These are phyloP conservation scores for Dacryopinax spathularia DNA, from an alignment of 768 basidiomycete species.

Conservation along the genomic window DNA sequence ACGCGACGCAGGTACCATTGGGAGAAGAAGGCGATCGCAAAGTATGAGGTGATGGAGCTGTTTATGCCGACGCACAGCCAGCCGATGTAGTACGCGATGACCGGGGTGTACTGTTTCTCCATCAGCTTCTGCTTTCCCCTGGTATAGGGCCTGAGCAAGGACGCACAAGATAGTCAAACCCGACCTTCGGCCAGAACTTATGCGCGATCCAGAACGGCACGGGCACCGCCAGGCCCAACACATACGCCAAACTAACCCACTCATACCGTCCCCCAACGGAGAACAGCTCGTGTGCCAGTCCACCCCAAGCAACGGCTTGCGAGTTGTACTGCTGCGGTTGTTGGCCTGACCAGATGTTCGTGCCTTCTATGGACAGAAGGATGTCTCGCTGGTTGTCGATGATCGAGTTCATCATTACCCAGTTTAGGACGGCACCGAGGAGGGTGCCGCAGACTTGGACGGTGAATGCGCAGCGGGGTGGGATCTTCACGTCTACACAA, in stretches of 20 bases:
- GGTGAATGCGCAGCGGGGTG: conserved; percentile 48
- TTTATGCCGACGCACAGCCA: conserved; percentile 46
- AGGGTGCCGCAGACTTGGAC: conserved; percentile 45
- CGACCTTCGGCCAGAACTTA: conserved; percentile 32
- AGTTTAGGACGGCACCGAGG: conserved; percentile 32
- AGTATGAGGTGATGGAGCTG: conserved; percentile 34
- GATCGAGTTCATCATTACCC: conserved; percentile 49
- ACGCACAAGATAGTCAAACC: conserved; percentile 29
- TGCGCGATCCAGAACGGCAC: conserved; percentile 42
- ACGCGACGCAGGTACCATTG: conserved; percentile 25
- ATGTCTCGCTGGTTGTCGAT: conserved; percentile 38
- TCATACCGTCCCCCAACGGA: conserved; percentile 35
- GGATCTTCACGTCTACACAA: conserved; percentile 41
- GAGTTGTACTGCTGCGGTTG: conserved; percentile 27
- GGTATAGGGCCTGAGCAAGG: conserved; percentile 6
- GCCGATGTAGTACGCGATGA: conserved; percentile 36
- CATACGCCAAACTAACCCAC: conserved; percentile 36
- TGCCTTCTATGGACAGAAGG: conserved; percentile 41
- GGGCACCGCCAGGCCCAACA: conserved; percentile 37
- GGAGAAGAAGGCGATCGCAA: conserved; percentile 41
- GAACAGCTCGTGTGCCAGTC: conserved; percentile 35
- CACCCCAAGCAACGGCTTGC: conserved; percentile 43
- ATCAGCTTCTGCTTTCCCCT: no score
- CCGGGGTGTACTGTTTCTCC: conserved; percentile 26
- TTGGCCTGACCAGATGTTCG: conserved; percentile 38